Base-by-base conservation (phyloP, 176 grass and related monocot species). In the Carex scoparia region DNA sequence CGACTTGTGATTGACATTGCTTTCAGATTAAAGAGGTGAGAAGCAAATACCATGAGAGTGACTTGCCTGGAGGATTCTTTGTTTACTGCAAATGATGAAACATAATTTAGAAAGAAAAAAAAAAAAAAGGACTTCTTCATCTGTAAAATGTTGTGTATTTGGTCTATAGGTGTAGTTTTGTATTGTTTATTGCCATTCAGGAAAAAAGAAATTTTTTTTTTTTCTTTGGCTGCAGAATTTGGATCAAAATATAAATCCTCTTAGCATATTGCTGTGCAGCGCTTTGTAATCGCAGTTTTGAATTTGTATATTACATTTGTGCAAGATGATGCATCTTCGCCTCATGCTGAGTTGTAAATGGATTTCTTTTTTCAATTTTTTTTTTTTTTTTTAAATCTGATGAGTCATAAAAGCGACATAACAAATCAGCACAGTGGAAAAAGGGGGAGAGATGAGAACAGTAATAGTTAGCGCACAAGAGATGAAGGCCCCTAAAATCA, bases 1-100 rank as follows among this genome's bases (percentile, higher is more conserved):
- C 27, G 40, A 15, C 72, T 85, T 86, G 72, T 33, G 18, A 68
- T 85, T 69, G 40, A 37, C 10, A 63, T 64, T 48, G 70, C 4
- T 85, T 91, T 88, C 80, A 10, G 75, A 85, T 89, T 87, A 10
- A 83, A 82, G 80, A 85, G 61, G 81, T 18, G 84, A 79, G 83
- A 85, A 68, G 23, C 4, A 2, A 68, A 83, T 83, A 9, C 19
- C 13, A 37, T 18, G 51, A 78, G 48, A 33, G 74, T 57, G 51
- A 78, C 74, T 78, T 8, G 27, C 19, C 69, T 55, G 38, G 81
- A 68, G 63, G 42, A n/a, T 83, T 83, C 62, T 81, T 61, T 83
- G 19, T 78, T 30, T 57, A 56, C 74, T 63, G 11, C 8, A 83
- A 49, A 40, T 66, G 64, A 53, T 14, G 2, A 67, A 68, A 54